Conservation (phyloP, 768 basidiomycete genomes). For the Lentinula detonsa region DNA sequence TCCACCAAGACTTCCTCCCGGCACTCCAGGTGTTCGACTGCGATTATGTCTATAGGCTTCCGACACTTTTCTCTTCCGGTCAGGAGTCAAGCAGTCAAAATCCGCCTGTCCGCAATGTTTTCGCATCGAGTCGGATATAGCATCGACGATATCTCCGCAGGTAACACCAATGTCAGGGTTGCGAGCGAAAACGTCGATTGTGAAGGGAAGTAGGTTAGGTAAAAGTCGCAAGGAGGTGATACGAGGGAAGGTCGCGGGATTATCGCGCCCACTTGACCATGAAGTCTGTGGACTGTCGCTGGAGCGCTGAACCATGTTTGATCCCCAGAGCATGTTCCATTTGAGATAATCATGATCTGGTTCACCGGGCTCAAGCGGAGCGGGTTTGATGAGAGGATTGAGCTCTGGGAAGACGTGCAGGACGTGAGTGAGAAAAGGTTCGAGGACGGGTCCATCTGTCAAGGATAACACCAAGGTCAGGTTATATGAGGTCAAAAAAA, state of each 20-base stretch:
- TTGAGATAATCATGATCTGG: constrained; percentile 1
- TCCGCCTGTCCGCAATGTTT: constrained; percentile 46
- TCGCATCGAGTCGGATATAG: constrained; percentile 44
- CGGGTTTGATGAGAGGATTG: constrained; percentile 1
- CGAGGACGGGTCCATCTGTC: constrained; percentile 9
- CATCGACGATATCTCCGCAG: constrained; percentile 61
- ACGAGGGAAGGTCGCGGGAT: constrained; percentile 7
- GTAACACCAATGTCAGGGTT: constrained; percentile 49
- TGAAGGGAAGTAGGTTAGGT: constrained; percentile 50
- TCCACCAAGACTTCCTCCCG: constrained; percentile 60
- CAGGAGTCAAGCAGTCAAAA: constrained; percentile 32
- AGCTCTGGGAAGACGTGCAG: neutral
- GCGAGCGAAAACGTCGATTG: constrained; percentile 39
- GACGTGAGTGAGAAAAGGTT: constrained; percentile 1
- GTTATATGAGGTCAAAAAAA: neutral
- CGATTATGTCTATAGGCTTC: constrained; percentile 62
- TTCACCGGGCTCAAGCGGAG: neutral
- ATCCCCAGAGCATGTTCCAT: constrained; percentile 6
- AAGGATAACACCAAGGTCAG: neutral
- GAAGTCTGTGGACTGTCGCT: neutral
- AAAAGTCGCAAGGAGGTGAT: constrained; percentile 27
- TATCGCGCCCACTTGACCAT: constrained; percentile 3
- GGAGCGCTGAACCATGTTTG: constrained; percentile 3
- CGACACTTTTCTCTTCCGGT: constrained; percentile 35
- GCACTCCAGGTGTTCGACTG: constrained; percentile 54